Conservation (phyloP, 176 grass and related monocot species). For the Sorghum bicolor region Sorghum_bicolor_NCBIv3 NC_012876.2:1426501-1427000, state of each 20-base stretch:
- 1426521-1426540: slow-evolving; percentile 62
- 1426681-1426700: background rate
- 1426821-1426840: background rate
- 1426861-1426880: background rate
- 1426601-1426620: slow-evolving; percentile 57
- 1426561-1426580: slow-evolving; percentile 83
- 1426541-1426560: slow-evolving; percentile 53
- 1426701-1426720: background rate
- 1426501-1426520: slow-evolving; percentile 27
- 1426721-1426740: background rate
- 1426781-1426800: background rate
- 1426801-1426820: background rate
- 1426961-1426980: no score
- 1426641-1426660: background rate
- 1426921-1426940: no score
- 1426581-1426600: slow-evolving; percentile 68
- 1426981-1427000: no score
- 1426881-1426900: no score
- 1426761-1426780: no score
- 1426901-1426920: no score
- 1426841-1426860: background rate
- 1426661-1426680: background rate
- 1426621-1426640: slow-evolving; percentile 47
- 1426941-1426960: no score
- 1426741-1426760: slow-evolving; percentile 34